Evolutionary conservation across 1,284 basidiomycete species (phyloP), one percentile per base, ranked within the genome.

Genomic region (Apiotrichum sp.): DNA sequence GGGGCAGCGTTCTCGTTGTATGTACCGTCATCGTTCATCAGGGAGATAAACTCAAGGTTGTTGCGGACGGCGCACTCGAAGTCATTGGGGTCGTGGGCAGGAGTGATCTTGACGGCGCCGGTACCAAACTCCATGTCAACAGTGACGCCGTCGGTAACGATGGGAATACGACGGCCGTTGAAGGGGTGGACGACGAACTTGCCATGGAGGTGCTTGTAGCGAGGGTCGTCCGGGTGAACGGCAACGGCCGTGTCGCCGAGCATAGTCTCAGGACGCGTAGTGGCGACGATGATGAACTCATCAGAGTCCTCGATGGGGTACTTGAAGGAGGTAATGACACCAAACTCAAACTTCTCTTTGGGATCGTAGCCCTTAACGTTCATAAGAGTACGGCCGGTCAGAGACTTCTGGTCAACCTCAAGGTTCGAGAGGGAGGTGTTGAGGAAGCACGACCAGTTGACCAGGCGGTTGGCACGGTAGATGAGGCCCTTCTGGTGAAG

Each of bases 201-300:
- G 63, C 93, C 95, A 67, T 95, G 92, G 7, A 98, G 84, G 69
- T 97, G 93, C 80, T 83, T 95, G 79, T 98, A 98, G n/a, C 96
- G 84, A 33, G 82, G 74, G 75, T 98, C 96, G 57, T 93, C 83
- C 2, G 93, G 93, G 76, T 99, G 95, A 1, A 98, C 91, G 45
- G 96, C 96, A 47, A 99, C 87, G 38, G 91, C 96, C 6, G 93
- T 93, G 82, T 98, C 96, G 58, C 96, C 96, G 0, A 99, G 83
- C 89, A 98, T 96, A 1, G 96, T 98, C 78, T 98, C 96, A 0
- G 93, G 93, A 81, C 96, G 90, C 10, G 96, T 98, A 2, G 96
- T 98, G 0, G 93, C 95, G 50, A 99, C 87, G 55, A 96, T 81
- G 62, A 98, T 89, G 71, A 83, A 87, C 73, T 98, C 95, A 58